Evolutionary conservation across 805 yeast genomes (phyloP).

Genomic region (Lipomyces yamadae): DNA sequence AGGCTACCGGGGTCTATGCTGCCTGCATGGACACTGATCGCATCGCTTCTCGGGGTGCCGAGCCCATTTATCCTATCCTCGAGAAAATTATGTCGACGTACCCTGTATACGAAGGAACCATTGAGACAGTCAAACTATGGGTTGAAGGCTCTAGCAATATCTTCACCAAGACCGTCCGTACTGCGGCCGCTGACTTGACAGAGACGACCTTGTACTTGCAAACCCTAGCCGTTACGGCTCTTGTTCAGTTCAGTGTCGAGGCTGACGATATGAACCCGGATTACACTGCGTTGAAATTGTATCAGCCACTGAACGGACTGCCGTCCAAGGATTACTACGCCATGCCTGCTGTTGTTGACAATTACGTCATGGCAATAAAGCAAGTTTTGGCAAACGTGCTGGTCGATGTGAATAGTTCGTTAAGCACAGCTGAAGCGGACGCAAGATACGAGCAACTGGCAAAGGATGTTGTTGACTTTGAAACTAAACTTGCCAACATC

Average conservation of each 20-base stretch:
- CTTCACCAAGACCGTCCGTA: conserved; percentile 10
- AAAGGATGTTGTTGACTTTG: conserved; percentile 33
- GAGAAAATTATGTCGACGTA: conserved; percentile 24
- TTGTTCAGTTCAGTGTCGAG: conserved; percentile 32
- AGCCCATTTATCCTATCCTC: conserved; percentile 32
- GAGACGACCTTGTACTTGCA: conserved; percentile 31
- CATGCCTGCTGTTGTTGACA: conserved; percentile 16
- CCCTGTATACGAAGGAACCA: conserved; percentile 19
- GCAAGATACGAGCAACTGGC: conserved; percentile 30
- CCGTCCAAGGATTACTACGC: conserved; percentile 37
- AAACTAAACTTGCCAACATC: conserved; percentile 23
- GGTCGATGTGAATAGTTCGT: conserved; percentile 22
- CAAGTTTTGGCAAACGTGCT: conserved; percentile 31
- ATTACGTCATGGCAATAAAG: conserved; percentile 29
- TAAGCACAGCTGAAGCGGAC: conserved; percentile 20
- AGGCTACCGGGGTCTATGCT: conserved; percentile 35
- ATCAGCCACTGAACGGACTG: conserved; percentile 36
- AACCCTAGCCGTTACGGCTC: conserved; percentile 30
- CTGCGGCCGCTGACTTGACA: conserved; percentile 34
- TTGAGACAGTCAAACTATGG: conserved; percentile 28
- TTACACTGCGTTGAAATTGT: conserved; percentile 22
- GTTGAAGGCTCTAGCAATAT: conserved; percentile 18
- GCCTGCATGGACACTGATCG: conserved; percentile 37
- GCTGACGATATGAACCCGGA: conserved; percentile 38
- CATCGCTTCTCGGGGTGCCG: conserved; percentile 28